Evolutionary conservation across 2,329 filamentous ascomycete genomes (phyloP), one percentile per base, ranked within the genome.

Genomic region (Nothopassalora personata): DNA sequence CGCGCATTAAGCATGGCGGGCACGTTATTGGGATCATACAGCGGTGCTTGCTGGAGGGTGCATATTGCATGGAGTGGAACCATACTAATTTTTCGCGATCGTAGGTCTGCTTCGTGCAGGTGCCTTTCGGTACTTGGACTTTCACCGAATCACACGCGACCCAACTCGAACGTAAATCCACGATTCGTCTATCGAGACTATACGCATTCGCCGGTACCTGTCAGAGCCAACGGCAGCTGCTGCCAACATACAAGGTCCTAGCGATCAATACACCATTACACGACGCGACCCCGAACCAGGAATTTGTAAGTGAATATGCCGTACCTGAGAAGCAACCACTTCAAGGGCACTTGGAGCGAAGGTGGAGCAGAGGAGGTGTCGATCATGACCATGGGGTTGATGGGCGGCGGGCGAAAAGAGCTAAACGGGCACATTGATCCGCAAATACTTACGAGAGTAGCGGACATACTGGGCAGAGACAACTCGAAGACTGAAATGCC

Each of bases 331-430:
- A 51, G 49, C 28, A 51, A 51, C 49, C 49, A 51, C 30, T 51
- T 51, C 49, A 51, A 51, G 49, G 49, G 49, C 11, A 51, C 49
- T 13, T 51, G 49, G 49, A 51, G 49, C 49, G 49, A 51, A 19
- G 49, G 49, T 30, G 49, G 49, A 13, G 49, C 49, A 19, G 49
- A 51, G 30, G 49, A 51, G 28, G 49, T 51, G 2, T 51, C 49
- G 3, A 51, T 51, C 28, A 51, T 51, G 49, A 51, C 49, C 2
- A 51, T 51, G 49, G 49, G 49, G 8, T 30, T 51, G 27, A 51
- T 34, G 27, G 27, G 27, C 10, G 5, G 49, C 11, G 49, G 49
- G 28, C 27, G 49, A n/a, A 51, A 51, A 34, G 49, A 51, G 30
- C n/a, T 51, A 30, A 51, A 51, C 34, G 49, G 49, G 27, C 49